Evolutionary conservation across 208 protist species (phyloP).

Genomic region (Endotrypanum monterogeii): DNA sequence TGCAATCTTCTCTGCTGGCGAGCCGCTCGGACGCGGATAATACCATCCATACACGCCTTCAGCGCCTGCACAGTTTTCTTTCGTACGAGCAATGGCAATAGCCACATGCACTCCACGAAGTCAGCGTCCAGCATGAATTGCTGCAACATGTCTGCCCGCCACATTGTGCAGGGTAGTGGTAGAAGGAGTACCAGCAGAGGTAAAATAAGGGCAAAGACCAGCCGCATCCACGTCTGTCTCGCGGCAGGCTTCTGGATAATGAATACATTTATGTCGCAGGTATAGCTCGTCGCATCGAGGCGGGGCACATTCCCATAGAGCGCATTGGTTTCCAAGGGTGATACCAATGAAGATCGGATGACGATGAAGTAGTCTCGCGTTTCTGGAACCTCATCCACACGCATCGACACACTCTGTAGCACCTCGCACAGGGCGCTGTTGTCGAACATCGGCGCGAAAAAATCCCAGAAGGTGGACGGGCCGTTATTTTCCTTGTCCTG

Average conservation of each 20-base stretch:
- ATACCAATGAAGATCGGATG: conserved; percentile 15
- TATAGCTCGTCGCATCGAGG: conserved; percentile 6
- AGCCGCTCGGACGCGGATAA: conserved; percentile 18
- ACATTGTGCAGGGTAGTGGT: conserved; percentile 49
- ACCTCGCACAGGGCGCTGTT: conserved; percentile 64
- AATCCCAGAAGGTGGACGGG: conserved; percentile 51
- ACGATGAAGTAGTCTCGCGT: conserved; percentile 45
- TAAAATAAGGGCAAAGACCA: conserved; percentile 51
- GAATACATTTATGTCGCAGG: conserved; percentile 48
- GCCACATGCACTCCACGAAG: conserved; percentile 57
- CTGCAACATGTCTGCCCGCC: conserved; percentile 46
- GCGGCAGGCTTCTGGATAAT: conserved; percentile 34
- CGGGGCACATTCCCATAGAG: background rate
- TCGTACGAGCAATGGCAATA: conserved; percentile 39
- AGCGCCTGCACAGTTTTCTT: conserved; percentile 25
- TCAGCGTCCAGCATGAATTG: conserved; percentile 51
- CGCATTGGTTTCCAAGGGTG: background rate
- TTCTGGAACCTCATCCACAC: conserved; percentile 23
- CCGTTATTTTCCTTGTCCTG: conserved; percentile 3
- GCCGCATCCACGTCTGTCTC: conserved; percentile 22
- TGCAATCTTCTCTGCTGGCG: conserved; percentile 16
- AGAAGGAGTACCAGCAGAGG: conserved; percentile 61
- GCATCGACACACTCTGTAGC: conserved; percentile 56
- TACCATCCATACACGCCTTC: conserved; percentile 11
- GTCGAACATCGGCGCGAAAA: conserved; percentile 58